Evolutionary conservation across 2,329 filamentous ascomycete genomes (phyloP), one percentile per base, ranked within the genome.

Genomic region (Epicoccum nigrum): DNA sequence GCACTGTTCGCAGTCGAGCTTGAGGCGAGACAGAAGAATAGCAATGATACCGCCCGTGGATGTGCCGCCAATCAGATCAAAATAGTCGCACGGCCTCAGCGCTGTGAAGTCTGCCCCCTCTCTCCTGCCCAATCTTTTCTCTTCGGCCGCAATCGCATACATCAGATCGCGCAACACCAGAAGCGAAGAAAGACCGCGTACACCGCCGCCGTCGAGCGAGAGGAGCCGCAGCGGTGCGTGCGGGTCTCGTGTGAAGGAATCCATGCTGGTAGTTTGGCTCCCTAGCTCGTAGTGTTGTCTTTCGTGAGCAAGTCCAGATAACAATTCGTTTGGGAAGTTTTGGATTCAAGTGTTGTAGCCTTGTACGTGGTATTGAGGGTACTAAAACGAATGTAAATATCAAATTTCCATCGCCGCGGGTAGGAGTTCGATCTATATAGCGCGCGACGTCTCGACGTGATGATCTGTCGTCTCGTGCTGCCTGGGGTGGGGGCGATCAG

Each of bases 21-120:
- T 62, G 20, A 75, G 58, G 2, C 73, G 64, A n/a, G 72, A 74
- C 2, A 75, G 67, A 12, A 75, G 60, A 7, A 75, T 68, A 7
- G 72, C 72, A 34, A 75, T 75, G 39, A 75, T 74, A 2, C 73
- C 73, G 7, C 73, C 73, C 0, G 73, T 75, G 9, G 70, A 73
- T 9, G 73, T 74, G 1, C 73, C 73, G 8, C 71, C 72, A 25
- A 74, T 74, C 48, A 75, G 58, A 46, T 75, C 73, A 34, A 75
- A 75, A 38, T 75, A 75, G 52, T 75, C 73, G 46, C 69, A 74
- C 1, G 73, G 73, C 44, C 63, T 73, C 11, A 74, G 51, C 3
- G 65, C 60, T 7, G 54, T 59, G 30, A 67, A 59, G 21, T 72
- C 60, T 28, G 58, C 63, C 25, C 58, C 55, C 2, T 58, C 39